Conservation (phyloP, 2,329 filamentous ascomycete genomes). For the Septoria linicola region DNA sequence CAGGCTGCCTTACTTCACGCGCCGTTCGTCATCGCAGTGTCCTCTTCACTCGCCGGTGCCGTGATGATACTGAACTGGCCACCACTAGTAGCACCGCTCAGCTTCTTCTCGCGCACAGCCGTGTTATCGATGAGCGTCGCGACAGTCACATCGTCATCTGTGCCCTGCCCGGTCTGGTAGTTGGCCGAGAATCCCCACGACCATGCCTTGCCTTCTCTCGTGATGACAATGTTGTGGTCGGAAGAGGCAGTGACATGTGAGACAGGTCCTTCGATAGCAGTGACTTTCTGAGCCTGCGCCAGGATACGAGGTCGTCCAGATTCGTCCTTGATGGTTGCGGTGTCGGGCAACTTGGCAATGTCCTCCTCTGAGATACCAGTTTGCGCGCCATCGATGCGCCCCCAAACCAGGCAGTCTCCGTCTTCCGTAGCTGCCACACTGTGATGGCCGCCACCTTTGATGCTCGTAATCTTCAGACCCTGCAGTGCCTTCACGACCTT, state of each 20-base stretch:
- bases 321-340: slow-evolving; percentile 61
- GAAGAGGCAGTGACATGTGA: slow-evolving; percentile 53
- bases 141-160: slow-evolving; percentile 72
- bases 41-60: slow-evolving; percentile 21
- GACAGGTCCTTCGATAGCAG: slow-evolving; percentile 51
- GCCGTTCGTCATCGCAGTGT: slow-evolving; percentile 19
- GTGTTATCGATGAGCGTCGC: slow-evolving; percentile 83
- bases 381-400: slow-evolving; percentile 59
- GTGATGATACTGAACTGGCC: slow-evolving; percentile 70
- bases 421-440: slow-evolving; percentile 54
- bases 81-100: slow-evolving; percentile 79
- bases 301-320: slow-evolving; percentile 68
- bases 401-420: slow-evolving; percentile 60
- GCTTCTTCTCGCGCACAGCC: slow-evolving; percentile 70
- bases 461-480: slow-evolving; percentile 62
- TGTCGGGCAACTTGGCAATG: slow-evolving; percentile 54
- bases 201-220: slow-evolving; percentile 67
- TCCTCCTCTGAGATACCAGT: slow-evolving; percentile 49
- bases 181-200: slow-evolving; percentile 79
- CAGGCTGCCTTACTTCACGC: neutral
- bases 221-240: slow-evolving; percentile 72
- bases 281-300: slow-evolving; percentile 61
- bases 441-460: slow-evolving; percentile 75
- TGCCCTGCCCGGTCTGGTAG: slow-evolving; percentile 77
- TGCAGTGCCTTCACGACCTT: slow-evolving; percentile 65